These are phyloP conservation scores for Tricholomella constricta DNA, from an alignment of 768 basidiomycete species.

Conservation along the genomic window DNA sequence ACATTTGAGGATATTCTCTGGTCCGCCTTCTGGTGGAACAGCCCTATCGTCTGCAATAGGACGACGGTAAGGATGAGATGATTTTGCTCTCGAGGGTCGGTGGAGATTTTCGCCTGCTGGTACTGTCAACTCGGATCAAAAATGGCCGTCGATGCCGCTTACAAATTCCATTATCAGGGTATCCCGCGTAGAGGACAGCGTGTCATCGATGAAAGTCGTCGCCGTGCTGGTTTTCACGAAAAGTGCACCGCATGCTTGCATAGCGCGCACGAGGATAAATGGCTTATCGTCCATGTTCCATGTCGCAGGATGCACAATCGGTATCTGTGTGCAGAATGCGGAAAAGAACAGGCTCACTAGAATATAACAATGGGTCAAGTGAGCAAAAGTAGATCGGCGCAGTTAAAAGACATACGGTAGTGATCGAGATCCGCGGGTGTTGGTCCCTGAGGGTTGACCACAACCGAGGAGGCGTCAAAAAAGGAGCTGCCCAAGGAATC, in stretches of 20 bases:
- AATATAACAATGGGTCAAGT: constrained; percentile 2
- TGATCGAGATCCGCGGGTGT: constrained; percentile 52
- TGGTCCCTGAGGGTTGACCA: constrained; percentile 28
- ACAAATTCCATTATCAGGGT: constrained; percentile 58
- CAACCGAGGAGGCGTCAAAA: constrained; percentile 32
- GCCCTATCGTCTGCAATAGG: constrained; percentile 59
- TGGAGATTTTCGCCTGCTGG: constrained; percentile 39
- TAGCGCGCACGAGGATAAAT: constrained; percentile 50
- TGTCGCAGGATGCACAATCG: constrained; percentile 56
- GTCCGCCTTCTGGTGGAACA: constrained; percentile 51
- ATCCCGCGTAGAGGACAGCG: constrained; percentile 45
- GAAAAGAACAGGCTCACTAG: constrained; percentile 58
- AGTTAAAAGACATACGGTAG: constrained; percentile 49
- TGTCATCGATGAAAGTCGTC: constrained; percentile 48
- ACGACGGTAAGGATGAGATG: constrained; percentile 49
- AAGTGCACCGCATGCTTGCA: constrained; percentile 65
- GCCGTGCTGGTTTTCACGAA: constrained; percentile 54
- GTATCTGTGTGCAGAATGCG: constrained; percentile 53
- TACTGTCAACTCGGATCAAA: constrained; percentile 14
- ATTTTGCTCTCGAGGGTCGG: constrained; percentile 38
- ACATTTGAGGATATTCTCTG: constrained; percentile 49
- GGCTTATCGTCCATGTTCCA: constrained; percentile 52
- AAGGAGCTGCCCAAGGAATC: constrained; percentile 2
- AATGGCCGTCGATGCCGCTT: constrained; percentile 26
- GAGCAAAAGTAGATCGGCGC: neutral